Percentiles rank a stretch among this genome's conserved stretches.
Evolutionary conservation across 805 yeast species (phyloP).

Genomic region (Groenewaldozyma salmanticensis): DNA sequence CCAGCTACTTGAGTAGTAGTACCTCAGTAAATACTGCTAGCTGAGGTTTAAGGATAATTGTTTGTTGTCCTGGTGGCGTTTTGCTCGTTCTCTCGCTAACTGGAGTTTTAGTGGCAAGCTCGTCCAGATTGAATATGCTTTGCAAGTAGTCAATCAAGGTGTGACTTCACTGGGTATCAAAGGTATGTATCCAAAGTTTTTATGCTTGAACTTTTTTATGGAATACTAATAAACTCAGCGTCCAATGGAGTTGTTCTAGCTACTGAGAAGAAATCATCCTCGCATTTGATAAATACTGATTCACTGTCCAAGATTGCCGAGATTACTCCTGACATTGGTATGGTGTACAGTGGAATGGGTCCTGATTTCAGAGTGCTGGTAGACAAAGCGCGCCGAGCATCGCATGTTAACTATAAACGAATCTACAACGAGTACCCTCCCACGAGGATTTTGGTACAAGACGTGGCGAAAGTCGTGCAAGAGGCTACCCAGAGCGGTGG

Average conservation of each 20-base stretch:
- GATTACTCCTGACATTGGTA: conserved; percentile 92
- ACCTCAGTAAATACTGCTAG: background rate
- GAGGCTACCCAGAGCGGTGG: conserved; percentile 99
- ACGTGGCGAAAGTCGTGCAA: conserved; percentile 93
- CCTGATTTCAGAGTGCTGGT: conserved; percentile 94
- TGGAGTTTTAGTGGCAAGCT: conserved; percentile 79
- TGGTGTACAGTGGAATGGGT: conserved; percentile 97
- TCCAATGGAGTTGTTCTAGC: conserved; percentile 95
- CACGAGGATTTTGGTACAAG: conserved; percentile 84
- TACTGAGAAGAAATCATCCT: conserved; percentile 84
- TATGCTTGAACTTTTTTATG: background rate
- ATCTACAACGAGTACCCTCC: conserved; percentile 96
- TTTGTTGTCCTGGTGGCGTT: background rate
- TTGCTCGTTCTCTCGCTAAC: too few relatives aligned
- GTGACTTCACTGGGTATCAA: conserved; percentile 92
- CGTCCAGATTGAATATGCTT: conserved; percentile 95
- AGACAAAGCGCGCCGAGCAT: conserved; percentile 85
- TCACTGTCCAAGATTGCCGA: conserved; percentile 67
- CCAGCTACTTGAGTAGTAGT: too few relatives aligned
- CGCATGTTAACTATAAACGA: conserved; percentile 88
- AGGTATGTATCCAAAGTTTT: conserved; percentile 20
- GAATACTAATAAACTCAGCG: conserved; percentile 31
- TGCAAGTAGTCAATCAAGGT: conserved; percentile 96
- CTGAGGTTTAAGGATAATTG: background rate
- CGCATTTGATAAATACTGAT: conserved; percentile 66